Conservation (phyloP, 2,329 filamentous ascomycete species). For the Alternaria incomplexa region DNA sequence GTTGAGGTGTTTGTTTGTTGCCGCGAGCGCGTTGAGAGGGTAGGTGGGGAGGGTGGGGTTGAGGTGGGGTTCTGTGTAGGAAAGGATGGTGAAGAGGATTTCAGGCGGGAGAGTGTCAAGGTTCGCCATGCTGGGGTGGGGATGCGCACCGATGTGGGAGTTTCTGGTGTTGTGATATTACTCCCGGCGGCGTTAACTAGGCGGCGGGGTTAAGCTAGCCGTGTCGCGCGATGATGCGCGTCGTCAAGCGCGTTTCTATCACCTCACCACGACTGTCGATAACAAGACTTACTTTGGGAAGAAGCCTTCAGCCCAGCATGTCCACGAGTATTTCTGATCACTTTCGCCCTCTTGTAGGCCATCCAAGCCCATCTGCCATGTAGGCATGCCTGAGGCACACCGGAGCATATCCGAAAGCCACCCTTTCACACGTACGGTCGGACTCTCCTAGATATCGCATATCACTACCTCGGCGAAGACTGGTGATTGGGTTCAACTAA, state of each 20-base stretch:
- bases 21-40: slow-evolving; percentile 33
- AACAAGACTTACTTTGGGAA: neutral
- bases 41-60: slow-evolving; percentile 7
- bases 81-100: slow-evolving; percentile 37
- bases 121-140: no score
- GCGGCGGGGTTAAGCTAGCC: neutral
- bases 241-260: neutral
- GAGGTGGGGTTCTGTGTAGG: slow-evolving; percentile 20
- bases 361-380: neutral
- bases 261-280: neutral
- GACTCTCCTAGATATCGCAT: neutral
- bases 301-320: neutral
- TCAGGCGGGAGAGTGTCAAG: slow-evolving; percentile 41
- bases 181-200: neutral
- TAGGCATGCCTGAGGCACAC: neutral
- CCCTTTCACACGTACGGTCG: neutral
- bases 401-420: neutral
- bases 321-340: neutral
- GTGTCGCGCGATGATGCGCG: neutral
- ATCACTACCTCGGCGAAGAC: neutral
- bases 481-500: neutral
- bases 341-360: neutral
- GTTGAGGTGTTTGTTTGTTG: slow-evolving; percentile 29
- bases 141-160: no score
- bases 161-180: neutral